phyloP scores from a whole-genome alignment of 805 yeast genomes.

The Wickerhamomyces xylosicus region DNA sequence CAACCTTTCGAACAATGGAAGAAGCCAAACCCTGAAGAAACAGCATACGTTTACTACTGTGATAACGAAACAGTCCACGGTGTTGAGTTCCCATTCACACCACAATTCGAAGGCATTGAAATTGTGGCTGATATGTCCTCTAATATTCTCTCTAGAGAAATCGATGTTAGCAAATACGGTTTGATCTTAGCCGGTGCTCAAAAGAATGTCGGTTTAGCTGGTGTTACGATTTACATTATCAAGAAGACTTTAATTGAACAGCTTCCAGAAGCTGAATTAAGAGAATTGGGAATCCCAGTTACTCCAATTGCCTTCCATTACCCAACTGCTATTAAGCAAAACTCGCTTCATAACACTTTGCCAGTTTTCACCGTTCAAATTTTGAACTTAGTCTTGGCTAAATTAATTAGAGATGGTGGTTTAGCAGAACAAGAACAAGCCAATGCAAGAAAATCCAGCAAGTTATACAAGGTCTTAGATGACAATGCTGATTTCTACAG shows the following conservation, averaged over 20 bases:
- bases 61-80: conserved; percentile 98
- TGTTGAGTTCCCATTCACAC: conserved; percentile 52
- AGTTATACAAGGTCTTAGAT: conserved; percentile 59
- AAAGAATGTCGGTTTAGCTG: conserved; percentile 95
- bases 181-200: conserved; percentile 96
- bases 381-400: conserved; percentile 64
- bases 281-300: conserved; percentile 54
- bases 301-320: conserved; percentile 85
- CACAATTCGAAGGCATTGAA: conserved; percentile 56
- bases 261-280: conserved; percentile 53
- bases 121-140: conserved; percentile 94
- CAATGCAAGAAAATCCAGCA: conserved; percentile 51
- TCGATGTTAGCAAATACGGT: conserved; percentile 82
- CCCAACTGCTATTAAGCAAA: conserved; percentile 77
- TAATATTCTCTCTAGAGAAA: conserved; percentile 69
- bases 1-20: conserved; percentile 60
- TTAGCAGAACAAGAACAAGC: conserved; percentile 44
- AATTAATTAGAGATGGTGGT: conserved; percentile 64
- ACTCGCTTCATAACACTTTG: conserved; percentile 91
- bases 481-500: conserved; percentile 53
- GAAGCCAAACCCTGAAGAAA: conserved; percentile 42
- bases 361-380: conserved; percentile 90
- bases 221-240: conserved; percentile 84
- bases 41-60: conserved; percentile 83
- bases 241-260: conserved; percentile 68